phyloP scores from a whole-genome alignment of 352 stramenopile species.

The Aphanomyces stellatus region DNA sequence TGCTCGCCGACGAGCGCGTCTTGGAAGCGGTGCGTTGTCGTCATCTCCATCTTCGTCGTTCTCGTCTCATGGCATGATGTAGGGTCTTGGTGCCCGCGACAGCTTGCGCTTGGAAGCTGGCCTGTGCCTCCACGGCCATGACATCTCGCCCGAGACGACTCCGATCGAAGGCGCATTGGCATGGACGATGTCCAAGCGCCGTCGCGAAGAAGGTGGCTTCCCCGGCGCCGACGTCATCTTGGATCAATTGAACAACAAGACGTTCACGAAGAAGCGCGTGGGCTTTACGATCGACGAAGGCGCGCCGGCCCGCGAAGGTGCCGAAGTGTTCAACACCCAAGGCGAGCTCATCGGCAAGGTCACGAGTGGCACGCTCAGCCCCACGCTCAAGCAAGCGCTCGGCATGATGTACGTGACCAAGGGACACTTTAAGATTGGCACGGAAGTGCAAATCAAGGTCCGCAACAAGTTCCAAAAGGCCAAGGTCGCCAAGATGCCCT shows the following conservation, averaged over 20 bases:
- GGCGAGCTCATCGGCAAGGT: constrained; percentile 81
- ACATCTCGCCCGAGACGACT: constrained; percentile 94
- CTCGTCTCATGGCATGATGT: background rate
- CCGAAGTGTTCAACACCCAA: constrained; percentile 87
- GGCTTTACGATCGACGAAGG: constrained; percentile 95
- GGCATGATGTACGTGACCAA: constrained; percentile 98
- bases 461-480: constrained; percentile 92
- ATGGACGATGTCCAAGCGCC: constrained; percentile 89
- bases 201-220: constrained; percentile 87
- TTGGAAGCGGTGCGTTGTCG: constrained; percentile 43
- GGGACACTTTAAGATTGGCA: constrained; percentile 85
- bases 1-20: constrained; percentile 67
- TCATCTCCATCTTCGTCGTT: background rate
- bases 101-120: constrained; percentile 96
- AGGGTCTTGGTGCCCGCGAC: constrained; percentile 93
- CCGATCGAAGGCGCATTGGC: constrained; percentile 91
- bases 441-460: constrained; percentile 91
- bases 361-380: constrained; percentile 95
- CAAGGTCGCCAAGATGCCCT: constrained; percentile 97
- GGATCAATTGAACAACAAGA: constrained; percentile 92
- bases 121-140: constrained; percentile 98
- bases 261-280: constrained; percentile 88
- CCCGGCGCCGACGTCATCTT: constrained; percentile 93
- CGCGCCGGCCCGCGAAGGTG: constrained; percentile 87
- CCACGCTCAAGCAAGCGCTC: constrained; percentile 93